These are phyloP conservation scores for Cystobasidium pallidum DNA, from an alignment of 1,284 basidiomycete species.

Conservation along the genomic window DNA sequence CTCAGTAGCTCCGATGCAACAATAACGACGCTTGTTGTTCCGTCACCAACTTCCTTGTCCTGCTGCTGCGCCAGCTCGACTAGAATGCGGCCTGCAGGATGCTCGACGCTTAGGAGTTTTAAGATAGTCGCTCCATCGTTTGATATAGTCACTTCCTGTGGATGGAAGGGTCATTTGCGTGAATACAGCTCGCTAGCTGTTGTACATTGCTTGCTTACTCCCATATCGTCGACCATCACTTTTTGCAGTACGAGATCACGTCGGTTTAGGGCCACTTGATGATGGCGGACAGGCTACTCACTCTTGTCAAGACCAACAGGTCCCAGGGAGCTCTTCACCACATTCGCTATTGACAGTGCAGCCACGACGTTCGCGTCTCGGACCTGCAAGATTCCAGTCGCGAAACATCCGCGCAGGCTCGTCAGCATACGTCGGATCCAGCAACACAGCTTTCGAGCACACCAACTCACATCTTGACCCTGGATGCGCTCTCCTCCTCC, in stretches of 20 bases:
- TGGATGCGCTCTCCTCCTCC: constrained; percentile 45
- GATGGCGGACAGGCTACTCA: constrained; percentile 1
- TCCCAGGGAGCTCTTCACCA: constrained; percentile 94
- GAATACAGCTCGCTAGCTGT: background rate
- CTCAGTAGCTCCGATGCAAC: constrained; percentile 93
- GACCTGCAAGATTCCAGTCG: constrained; percentile 28
- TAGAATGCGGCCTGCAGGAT: constrained; percentile 73
- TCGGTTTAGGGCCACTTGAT: constrained; percentile 15
- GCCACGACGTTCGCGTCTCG: constrained; percentile 44
- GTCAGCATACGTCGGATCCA: constrained; percentile 5
- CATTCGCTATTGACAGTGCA: constrained; percentile 75
- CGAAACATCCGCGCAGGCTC: background rate
- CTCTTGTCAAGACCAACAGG: constrained; percentile 79
- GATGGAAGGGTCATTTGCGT: background rate
- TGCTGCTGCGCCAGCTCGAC: constrained; percentile 94
- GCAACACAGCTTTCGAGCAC: background rate
- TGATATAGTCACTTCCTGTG: constrained; percentile 95
- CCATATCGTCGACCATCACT: constrained; percentile 97
- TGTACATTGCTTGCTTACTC: constrained; percentile 63
- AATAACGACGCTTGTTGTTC: constrained; percentile 97
- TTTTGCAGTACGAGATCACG: constrained; percentile 23
- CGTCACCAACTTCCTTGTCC: constrained; percentile 99
- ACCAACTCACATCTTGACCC: constrained; percentile 41
- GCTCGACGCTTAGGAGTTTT: constrained; percentile 71
- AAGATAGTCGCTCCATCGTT: constrained; percentile 99